Percentiles rank a stretch among this genome's conserved stretches.
Conservation (phyloP, 495 filamentous ascomycete species). For the Immersiella caudata region DNA sequence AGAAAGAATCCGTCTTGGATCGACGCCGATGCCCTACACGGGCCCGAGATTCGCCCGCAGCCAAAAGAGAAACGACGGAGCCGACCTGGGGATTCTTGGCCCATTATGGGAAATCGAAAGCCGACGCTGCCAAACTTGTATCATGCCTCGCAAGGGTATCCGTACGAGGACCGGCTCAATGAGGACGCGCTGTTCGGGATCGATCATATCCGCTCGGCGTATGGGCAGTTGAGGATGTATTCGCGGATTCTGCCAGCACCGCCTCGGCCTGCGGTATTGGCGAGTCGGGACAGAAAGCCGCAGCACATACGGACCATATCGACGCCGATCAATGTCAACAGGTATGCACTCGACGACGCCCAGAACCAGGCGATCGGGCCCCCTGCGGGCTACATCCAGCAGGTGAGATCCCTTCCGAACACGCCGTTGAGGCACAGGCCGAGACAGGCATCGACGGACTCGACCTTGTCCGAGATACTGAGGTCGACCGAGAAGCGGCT, state of each 20-base stretch:
- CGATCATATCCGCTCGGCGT: slow-evolving; percentile 13
- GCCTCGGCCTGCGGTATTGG: slow-evolving; percentile 26
- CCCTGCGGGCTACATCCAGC: slow-evolving; percentile 12
- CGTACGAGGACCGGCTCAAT: slow-evolving; percentile 6
- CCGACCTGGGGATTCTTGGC: slow-evolving; percentile 31
- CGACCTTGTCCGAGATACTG: slow-evolving; percentile 46
- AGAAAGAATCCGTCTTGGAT: slow-evolving; percentile 41
- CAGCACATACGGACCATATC: background rate
- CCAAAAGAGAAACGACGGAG: slow-evolving; percentile 17
- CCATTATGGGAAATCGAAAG: slow-evolving; percentile 20
- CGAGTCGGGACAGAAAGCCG: background rate
- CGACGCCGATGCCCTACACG: slow-evolving; percentile 48
- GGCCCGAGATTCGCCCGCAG: slow-evolving; percentile 38
- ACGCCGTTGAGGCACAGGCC: slow-evolving; percentile 27
- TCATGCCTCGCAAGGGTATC: slow-evolving; percentile 24
- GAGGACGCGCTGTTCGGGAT: slow-evolving; percentile 12
- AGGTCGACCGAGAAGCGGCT: slow-evolving; percentile 47
- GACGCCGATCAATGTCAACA: background rate
- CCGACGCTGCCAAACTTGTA: slow-evolving; percentile 30
- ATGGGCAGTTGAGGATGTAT: slow-evolving; percentile 24
- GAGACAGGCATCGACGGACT: slow-evolving; percentile 41
- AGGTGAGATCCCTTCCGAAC: slow-evolving; percentile 23
- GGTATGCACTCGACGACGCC: background rate
- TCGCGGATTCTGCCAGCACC: slow-evolving; percentile 24
- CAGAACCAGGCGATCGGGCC: slow-evolving; percentile 1